Evolutionary conservation across 2,329 filamentous ascomycete genomes (phyloP), one percentile per base, ranked within the genome.

Genomic region (Colletotrichum australisinense): DNA sequence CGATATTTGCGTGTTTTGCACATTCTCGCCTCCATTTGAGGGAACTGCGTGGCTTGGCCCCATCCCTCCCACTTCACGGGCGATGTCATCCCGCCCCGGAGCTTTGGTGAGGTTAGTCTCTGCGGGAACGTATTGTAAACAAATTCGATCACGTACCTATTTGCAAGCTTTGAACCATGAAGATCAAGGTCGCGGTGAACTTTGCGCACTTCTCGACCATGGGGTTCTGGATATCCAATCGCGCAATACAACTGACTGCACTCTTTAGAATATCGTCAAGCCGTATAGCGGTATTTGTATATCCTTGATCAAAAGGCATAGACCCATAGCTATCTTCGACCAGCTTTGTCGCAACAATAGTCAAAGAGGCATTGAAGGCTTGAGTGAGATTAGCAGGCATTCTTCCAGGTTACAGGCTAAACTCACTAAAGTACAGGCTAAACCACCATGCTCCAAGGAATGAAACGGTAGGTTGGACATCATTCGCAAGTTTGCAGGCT

Each of bases 391-490:
- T 1, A 35, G 26, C 5, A 1, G 7, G 4, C 4, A 5, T 22
- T n/a, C 6, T 35, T 7, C 12, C 1, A 26, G 4, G 28, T 1
- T n/a, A 2, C 2, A 12, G 22, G 46, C 1, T 3, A 3, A 46
- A 75, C 79, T 69, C 24, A 80, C 79, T 79, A 35, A 80, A 81
- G 32, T 80, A 80, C 3, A 81, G 72, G 1, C 78, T 79, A 22
- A 80, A 81, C 77, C 79, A 80, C 80, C 80, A 80, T 1, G 79
- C 80, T 1, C 80, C 80, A 2, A 80, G 73, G 26, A 80, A 72
- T 8, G 68, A 73, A 8, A 75, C 64, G 4, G 62, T 65, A 11
- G 74, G 63, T 1, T 73, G 26, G 12, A 26, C 38, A 5, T 69
- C 74, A 1, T 63, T 62, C 11, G 76, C 73, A 12, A 72, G 67